phyloP scores from a whole-genome alignment of 108 stramenopile species.

The Fragilaria crotonensis region DNA sequence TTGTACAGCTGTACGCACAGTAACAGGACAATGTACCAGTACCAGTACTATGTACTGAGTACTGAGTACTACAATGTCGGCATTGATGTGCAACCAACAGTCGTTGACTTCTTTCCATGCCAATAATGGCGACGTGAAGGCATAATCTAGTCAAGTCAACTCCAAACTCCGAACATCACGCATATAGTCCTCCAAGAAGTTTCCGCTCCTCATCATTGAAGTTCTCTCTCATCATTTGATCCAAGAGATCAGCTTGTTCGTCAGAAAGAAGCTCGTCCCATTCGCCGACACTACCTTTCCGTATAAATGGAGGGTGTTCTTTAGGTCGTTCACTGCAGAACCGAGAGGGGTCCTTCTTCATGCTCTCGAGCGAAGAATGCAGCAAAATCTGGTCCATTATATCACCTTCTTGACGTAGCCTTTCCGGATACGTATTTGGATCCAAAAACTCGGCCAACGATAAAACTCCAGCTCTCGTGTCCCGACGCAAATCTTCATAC shows the following conservation, averaged over 20 bases:
- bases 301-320: constrained; percentile 41
- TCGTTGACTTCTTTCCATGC: no score
- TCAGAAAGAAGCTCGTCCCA: constrained; percentile 35
- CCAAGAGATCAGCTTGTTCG: constrained; percentile 29
- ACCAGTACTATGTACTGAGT: no score
- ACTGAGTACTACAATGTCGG: no score
- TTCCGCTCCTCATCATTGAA: constrained; percentile 17
- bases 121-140: no score
- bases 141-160: no score
- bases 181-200: not conserved
- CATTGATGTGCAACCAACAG: no score
- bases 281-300: constrained; percentile 38
- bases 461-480: constrained; percentile 25
- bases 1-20: no score
- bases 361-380: constrained; percentile 35
- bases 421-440: constrained; percentile 12
- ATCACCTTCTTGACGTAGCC: constrained; percentile 17
- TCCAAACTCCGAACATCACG: no score
- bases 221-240: constrained; percentile 18
- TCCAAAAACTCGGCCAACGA: constrained; percentile 38
- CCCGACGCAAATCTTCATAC: constrained; percentile 28
- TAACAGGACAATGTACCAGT: no score
- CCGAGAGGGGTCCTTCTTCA: constrained; percentile 36
- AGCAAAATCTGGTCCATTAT: constrained; percentile 33
- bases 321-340: constrained; percentile 40